Evolutionary conservation across 805 yeast species (phyloP), one percentile per base, ranked within the genome.

Genomic region (Blastobotrys attinorum): DNA sequence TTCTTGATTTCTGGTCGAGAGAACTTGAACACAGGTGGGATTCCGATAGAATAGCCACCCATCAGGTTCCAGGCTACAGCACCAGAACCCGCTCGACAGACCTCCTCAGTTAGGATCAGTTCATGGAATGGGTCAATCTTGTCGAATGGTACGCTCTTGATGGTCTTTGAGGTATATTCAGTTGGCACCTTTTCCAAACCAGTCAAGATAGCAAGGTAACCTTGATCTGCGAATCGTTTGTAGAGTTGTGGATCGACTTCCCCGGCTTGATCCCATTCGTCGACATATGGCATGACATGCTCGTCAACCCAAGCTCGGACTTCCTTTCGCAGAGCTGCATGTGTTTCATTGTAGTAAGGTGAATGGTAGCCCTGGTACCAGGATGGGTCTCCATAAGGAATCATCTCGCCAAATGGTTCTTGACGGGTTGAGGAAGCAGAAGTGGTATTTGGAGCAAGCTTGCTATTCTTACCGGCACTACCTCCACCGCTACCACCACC

Each of bases 31-130:
- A 66, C 56, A 4, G 72, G 70, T 8, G 72, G 71, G 31, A 57
- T 54, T 18, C 70, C 69, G 46, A 67, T 67, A 45, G 64, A 57
- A 53, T 55, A 66, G 21, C 72, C 72, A 13, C 72, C 71, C 6
- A 60, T 45, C 40, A 66, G 48, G 51, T 55, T 55, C 71, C 72
- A 67, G 25, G 59, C 49, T 10, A 67, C 58, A 34, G 69, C 71
- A 13, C 71, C 71, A 22, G 67, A 60, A 2, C 69, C 72, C 15
- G 62, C 58, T 15, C 72, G 56, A 37, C 60, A 47, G 23, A 66
- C 32, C 54, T 66, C 71, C 44, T 67, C 71, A 15, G 57, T 52
- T 41, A 66, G 53, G 45, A 66, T 55, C 31, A 54, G 47, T 51
- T 67, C 71, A 49, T 67, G 71, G 57, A 66, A 64, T 20, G 52